Base-by-base conservation (phyloP, 352 stramenopile species). In the Phytophthora pinifolia region DNA sequence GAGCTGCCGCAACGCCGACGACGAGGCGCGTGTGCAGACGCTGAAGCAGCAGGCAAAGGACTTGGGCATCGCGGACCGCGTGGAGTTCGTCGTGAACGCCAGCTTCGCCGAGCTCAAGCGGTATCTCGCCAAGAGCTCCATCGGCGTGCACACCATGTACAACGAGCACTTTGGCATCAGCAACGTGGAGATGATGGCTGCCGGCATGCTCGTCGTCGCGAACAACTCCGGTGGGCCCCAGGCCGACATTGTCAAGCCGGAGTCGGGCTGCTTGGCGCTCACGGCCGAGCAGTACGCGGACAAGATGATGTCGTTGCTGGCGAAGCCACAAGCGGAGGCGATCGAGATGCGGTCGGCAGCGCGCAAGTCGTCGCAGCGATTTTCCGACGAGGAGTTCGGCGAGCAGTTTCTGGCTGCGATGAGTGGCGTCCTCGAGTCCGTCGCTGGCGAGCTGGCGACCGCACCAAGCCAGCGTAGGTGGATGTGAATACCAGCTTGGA, bases 141-240 rank as follows among this genome's bases (percentile, higher is more conserved):
- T 99, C 15, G 98, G 98, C 4, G 65, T 99, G 6, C 98, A 99
- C 77, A 99, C 97, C 12, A 99, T 99, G 98, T 98, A 96, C 79
- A 99, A 99, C 54, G 98, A 99, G 71, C 98, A 99, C 74, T 99
- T 99, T 82, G 98, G 98, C 7, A 99, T 99, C 69, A 96, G 96
- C 43, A 95, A 99, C 29, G 98, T 99, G 36, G 98, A 99, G 79
- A 99, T 99, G 95, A 99, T 99, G 94, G 92, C 97, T 8, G 93
- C 97, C 1, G 97, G 97, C 9, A 71, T 99, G 49, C 71, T 99
- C 1, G 83, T 96, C 0, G 74, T 99, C 6, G 98, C 97, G 5
- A 98, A 99, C 75, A 89, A 99, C 65, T 99, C 92, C 6, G 98
- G 97, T 35, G 98, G 98, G 0, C 98, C 98, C 1, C 88, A 95